Evolutionary conservation across 495 filamentous ascomycete species (phyloP).

Genomic region (Copromyces sp.): DNA sequence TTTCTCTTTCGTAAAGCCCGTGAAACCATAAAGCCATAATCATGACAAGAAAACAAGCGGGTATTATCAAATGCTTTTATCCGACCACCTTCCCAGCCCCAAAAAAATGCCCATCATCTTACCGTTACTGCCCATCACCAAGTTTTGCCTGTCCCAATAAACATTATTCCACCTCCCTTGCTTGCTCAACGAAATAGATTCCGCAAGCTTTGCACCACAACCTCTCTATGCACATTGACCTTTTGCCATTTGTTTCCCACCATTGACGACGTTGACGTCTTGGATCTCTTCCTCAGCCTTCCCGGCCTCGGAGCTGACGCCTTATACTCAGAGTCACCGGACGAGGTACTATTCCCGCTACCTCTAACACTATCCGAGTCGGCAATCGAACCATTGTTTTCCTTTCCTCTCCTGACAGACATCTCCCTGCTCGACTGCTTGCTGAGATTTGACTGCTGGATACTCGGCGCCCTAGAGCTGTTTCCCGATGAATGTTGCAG

Average conservation of each 20-base stretch:
- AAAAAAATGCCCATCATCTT: background rate
- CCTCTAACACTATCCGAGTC: background rate
- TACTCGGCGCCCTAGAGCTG: slow-evolving; percentile 9
- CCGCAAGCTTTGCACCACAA: slow-evolving; percentile 32
- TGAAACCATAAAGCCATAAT: slow-evolving; percentile 1
- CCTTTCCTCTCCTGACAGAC: slow-evolving; percentile 11
- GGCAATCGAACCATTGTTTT: slow-evolving; percentile 7
- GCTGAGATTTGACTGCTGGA: slow-evolving; percentile 4
- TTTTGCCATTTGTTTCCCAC: slow-evolving; percentile 18
- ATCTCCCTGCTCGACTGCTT: slow-evolving; percentile 15
- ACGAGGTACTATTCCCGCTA: background rate
- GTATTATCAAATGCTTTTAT: slow-evolving; percentile 13
- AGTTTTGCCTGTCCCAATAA: background rate
- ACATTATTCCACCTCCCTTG: background rate
- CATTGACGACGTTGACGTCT: background rate
- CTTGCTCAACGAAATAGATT: slow-evolving; percentile 29
- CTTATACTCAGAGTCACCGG: background rate
- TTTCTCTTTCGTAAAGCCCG: background rate
- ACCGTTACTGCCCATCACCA: background rate
- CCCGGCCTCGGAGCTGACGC: slow-evolving; percentile 7
- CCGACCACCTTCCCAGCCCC: background rate
- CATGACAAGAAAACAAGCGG: slow-evolving; percentile 2
- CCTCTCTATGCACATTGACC: slow-evolving; percentile 26
- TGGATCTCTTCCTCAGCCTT: slow-evolving; percentile 8
- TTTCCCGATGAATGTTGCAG: slow-evolving; percentile 7